Conservation (phyloP, 257 asterid species). For the Rauvolfia tetraphylla region DNA sequence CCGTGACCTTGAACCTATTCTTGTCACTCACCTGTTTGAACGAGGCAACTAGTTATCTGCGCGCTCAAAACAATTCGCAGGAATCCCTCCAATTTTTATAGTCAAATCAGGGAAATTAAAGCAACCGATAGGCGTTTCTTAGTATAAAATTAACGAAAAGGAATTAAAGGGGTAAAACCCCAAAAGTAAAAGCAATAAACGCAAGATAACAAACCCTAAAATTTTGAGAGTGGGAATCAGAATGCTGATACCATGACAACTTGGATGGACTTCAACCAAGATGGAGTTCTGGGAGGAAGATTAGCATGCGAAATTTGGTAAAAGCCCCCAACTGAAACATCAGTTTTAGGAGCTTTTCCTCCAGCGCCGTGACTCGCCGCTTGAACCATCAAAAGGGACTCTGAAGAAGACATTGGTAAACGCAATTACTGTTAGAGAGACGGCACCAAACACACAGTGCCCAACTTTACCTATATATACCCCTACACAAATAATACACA, state of each 20-base stretch:
- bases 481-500: background rate
- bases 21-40: conserved; percentile 20
- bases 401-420: background rate
- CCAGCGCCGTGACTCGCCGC: conserved; percentile 11
- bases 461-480: background rate
- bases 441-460: background rate
- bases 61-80: background rate
- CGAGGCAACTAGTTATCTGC: background rate
- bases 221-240: background rate
- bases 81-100: background rate
- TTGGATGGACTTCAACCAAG: conserved; percentile 22
- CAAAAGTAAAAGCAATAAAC: background rate
- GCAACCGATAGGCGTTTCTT: no score
- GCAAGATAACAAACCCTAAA: conserved; percentile 13
- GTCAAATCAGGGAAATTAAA: background rate
- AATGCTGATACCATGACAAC: conserved; percentile 16
- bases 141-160: background rate
- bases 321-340: conserved; percentile 19
- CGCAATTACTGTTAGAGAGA: background rate
- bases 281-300: conserved; percentile 26
- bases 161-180: background rate
- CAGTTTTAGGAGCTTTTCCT: conserved; percentile 10
- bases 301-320: conserved; percentile 21
- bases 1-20: conserved; percentile 21
- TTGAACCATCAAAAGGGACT: conserved; percentile 19